Evolutionary conservation across 2,329 filamentous ascomycete genomes (phyloP).

Genomic region (Cytospora piceicola): DNA sequence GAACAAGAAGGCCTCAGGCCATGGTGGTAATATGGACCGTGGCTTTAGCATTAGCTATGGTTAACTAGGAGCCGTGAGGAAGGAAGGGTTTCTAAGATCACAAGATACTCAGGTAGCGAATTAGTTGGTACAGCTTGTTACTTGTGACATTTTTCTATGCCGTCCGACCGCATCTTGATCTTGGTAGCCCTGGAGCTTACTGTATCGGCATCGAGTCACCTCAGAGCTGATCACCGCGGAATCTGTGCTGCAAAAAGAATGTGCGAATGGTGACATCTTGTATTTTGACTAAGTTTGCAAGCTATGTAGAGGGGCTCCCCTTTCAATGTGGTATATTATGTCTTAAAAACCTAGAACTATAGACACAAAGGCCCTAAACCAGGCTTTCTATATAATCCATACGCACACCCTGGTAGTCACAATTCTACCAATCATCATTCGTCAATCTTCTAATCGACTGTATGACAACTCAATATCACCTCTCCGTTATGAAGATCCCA

Average conservation of each 20-base stretch:
- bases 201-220: not conserved
- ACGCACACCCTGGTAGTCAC: not conserved
- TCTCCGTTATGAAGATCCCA: not conserved
- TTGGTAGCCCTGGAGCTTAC: not conserved
- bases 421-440: not conserved
- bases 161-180: not conserved
- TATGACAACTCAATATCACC: not conserved
- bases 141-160: no score
- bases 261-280: not conserved
- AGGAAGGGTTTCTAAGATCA: not conserved
- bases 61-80: slow-evolving; percentile 50
- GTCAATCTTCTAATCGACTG: not conserved
- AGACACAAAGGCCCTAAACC: not conserved
- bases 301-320: not conserved
- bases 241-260: not conserved
- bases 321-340: not conserved
- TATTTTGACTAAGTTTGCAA: not conserved
- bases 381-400: not conserved
- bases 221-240: not conserved
- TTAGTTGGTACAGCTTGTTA: no score
- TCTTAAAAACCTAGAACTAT: not conserved
- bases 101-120: not conserved
- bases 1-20: slow-evolving; percentile 44
- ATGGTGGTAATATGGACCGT: slow-evolving; percentile 54
- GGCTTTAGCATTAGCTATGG: slow-evolving; percentile 66